These are phyloP conservation scores for Ophiostoma sp. DNA, from an alignment of 2,329 filamentous ascomycete species.

Conservation along the genomic window DNA sequence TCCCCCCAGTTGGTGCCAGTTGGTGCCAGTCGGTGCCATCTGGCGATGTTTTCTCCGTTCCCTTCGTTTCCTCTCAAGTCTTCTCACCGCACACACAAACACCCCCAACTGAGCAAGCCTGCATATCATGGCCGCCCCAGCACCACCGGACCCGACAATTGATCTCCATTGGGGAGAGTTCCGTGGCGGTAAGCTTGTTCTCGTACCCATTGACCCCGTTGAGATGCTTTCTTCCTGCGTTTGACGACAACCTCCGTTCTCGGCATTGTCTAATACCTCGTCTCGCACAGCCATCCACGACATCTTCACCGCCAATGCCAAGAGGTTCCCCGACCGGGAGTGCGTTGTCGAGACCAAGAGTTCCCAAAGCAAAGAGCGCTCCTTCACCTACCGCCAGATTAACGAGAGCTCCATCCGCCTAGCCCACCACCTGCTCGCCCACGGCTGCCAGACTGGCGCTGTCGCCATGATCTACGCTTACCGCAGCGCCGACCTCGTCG, in stretches of 20 bases:
- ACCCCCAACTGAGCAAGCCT: not conserved
- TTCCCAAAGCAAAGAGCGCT: conserved; percentile 55
- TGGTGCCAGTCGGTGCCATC: no score
- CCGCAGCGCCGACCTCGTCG: conserved; percentile 66
- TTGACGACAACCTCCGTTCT: not conserved
- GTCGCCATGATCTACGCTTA: conserved; percentile 93
- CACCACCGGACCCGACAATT: conserved; percentile 26
- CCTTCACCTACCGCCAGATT: conserved; percentile 84
- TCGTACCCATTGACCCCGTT: no score
- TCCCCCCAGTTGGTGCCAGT: no score
- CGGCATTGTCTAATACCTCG: not conserved
- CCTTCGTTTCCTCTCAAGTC: not conserved
- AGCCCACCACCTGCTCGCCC: conserved; percentile 73
- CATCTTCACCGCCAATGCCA: conserved; percentile 66
- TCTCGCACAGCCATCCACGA: conserved; percentile 60
- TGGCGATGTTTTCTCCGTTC: not conserved
- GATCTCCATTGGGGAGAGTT: conserved; percentile 29
- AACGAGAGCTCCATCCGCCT: conserved; percentile 79
- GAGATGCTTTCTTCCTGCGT: no score
- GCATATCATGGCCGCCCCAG: conserved; percentile 13
- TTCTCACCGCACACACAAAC: not conserved
- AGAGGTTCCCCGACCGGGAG: conserved; percentile 61
- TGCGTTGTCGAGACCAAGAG: conserved; percentile 54
- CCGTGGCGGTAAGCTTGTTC: conserved; percentile 28
- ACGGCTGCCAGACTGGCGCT: conserved; percentile 74